Base-by-base conservation (phyloP, 306 rosid genomes). In the Datisca glomerata region DNA sequence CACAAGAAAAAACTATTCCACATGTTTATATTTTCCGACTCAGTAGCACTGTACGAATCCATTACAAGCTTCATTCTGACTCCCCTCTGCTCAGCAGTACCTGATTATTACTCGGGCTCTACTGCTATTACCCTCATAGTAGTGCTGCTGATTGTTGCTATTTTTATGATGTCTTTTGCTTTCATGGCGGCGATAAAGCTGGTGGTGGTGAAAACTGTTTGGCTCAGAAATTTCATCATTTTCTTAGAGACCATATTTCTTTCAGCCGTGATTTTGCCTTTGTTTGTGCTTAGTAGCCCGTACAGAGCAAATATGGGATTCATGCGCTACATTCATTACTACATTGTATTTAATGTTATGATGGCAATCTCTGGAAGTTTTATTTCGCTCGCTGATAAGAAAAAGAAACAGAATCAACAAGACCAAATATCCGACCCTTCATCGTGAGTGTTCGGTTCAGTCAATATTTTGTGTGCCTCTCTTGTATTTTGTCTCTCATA, bases 31-130 rank as follows among this genome's bases (percentile, higher is more conserved):
- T 11, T 34, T 1, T 35, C 16, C 27, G 33, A 51, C 27, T 25
- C 33, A 1, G 3, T 22, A 15, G 60, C 67, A 2, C 35, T 61
- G 54, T 53, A 44, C 22, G 18, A 12, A 8, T 52, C 67, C 20
- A 41, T 34, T 5, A 0, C 29, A 4, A 51, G 33, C 9, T 6
- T 14, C 5, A 2, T 31, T 5, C 36, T 31, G n/a, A 5, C 40
- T 33, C 43, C 31, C 41, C 12, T 61, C 18, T 29, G 42, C 39
- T 33, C 47, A 12, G 5, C 3, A 21, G 36, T 31, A 12, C 36
- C 36, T 14, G 36, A 31, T 31, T 8, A 31, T 8, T 31, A 31
- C 36, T 14, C n/a, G 3, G 36, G 36, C 9, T 3, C n/a, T 14
- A 31, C 36, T 2, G 36, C 36, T 31, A 8, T 1, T 4, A 0